Conservation (phyloP, 2,329 filamentous ascomycete species). For the Fusarium sp. region DNA sequence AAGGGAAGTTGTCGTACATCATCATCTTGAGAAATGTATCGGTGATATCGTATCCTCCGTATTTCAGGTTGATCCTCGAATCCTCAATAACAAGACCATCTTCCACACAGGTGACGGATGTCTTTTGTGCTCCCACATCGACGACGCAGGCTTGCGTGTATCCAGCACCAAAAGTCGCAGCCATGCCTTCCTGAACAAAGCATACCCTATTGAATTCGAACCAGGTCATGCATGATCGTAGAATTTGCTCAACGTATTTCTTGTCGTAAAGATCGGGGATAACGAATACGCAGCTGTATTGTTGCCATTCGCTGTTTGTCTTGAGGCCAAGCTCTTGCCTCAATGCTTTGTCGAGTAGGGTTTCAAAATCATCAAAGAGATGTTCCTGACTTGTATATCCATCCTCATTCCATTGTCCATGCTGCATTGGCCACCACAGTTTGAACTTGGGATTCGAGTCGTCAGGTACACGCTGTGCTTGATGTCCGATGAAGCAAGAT, state of each 20-base stretch:
- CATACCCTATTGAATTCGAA: constrained; percentile 90
- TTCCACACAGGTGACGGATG: constrained; percentile 95
- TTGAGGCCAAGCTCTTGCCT: constrained; percentile 83
- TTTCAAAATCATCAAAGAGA: constrained; percentile 86
- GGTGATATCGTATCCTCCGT: constrained; percentile 90
- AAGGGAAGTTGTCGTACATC: constrained; percentile 95
- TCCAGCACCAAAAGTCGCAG: constrained; percentile 93
- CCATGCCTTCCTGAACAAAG: constrained; percentile 96
- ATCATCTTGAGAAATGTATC: constrained; percentile 98
- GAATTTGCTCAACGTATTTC: constrained; percentile 83
- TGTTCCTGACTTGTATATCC: constrained; percentile 85
- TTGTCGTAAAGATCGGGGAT: constrained; percentile 98
- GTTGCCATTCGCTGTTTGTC: constrained; percentile 81
- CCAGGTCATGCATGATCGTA: constrained; percentile 87
- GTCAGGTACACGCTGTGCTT: constrained; percentile 88
- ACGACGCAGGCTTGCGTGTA: constrained; percentile 95
- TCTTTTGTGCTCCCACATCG: constrained; percentile 97
- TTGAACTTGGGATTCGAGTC: constrained; percentile 89
- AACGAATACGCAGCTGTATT: constrained; percentile 96
- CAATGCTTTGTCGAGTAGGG: constrained; percentile 86
- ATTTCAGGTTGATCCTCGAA: constrained; percentile 94
- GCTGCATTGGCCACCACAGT: constrained; percentile 88
- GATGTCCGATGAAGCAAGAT: constrained; percentile 80
- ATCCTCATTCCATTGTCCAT: constrained; percentile 89
- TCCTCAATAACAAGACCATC: constrained; percentile 96